phyloP scores from a whole-genome alignment of 306 rosid species.

The Casuarina cunninghamiana region DNA sequence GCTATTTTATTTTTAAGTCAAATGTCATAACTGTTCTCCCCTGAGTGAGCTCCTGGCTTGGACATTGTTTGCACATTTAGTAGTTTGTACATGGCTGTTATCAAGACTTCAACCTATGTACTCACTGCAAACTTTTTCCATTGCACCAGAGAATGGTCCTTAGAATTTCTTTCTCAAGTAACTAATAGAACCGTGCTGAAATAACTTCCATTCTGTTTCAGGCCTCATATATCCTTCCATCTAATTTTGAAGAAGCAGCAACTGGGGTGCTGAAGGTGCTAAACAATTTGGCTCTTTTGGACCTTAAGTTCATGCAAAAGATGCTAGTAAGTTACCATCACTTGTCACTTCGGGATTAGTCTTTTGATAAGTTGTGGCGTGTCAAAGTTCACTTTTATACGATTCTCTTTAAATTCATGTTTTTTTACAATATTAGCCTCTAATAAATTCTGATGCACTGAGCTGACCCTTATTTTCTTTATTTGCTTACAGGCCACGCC shows the following conservation, averaged over 20 bases:
- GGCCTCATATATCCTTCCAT: slow-evolving; percentile 84
- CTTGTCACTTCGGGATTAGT: slow-evolving; percentile 9
- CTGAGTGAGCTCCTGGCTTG: background rate
- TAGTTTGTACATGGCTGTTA: background rate
- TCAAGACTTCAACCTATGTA: background rate
- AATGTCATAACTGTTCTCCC: background rate
- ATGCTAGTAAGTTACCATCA: slow-evolving; percentile 68
- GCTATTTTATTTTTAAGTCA: background rate
- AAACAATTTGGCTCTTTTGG: slow-evolving; percentile 90
- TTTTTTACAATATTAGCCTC: slow-evolving; percentile 15
- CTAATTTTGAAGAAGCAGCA: slow-evolving; percentile 98
- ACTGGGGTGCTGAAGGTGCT: slow-evolving; percentile 94
- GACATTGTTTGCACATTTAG: background rate
- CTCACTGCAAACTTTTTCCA: background rate
- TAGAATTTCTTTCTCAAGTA: slow-evolving; percentile 1
- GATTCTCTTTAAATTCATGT: slow-evolving; percentile 9
- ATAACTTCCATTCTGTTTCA: slow-evolving; percentile 39
- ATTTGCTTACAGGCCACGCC: slow-evolving; percentile 74
- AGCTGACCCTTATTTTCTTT: slow-evolving; percentile 22
- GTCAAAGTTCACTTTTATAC: slow-evolving; percentile 4
- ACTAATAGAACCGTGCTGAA: slow-evolving; percentile 12
- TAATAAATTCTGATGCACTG: background rate
- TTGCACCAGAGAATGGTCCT: background rate
- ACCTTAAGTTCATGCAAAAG: slow-evolving; percentile 82
- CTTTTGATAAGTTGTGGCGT: slow-evolving; percentile 9